Evolutionary conservation across 208 protist genomes (phyloP), one percentile per base, ranked within the genome.

Genomic region (Leishmania guyanensis): DNA sequence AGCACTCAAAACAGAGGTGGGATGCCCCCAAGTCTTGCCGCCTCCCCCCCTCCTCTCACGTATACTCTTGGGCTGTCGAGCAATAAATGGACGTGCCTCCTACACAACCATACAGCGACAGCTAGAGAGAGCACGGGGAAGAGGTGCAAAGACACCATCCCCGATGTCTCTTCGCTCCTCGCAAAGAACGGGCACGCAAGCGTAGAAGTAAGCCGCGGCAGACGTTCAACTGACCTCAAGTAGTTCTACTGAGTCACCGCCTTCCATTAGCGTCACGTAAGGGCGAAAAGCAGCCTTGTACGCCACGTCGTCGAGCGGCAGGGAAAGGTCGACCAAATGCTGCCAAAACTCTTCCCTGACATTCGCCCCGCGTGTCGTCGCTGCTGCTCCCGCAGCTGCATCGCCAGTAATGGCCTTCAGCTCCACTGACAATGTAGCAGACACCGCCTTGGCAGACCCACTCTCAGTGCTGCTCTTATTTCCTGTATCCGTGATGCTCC

Each of bases 261-360:
- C 60, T 72, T 93, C 90, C 81, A 95, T 84, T 39, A 95, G 76
- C 33, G 92, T 93, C 20, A 92, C 89, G 69, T 95, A 89, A 54
- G 90, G 90, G 29, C 84, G 75, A 80, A 95, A 95, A 17, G 86
- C 58, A 20, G 79, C 65, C 29, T 79, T 65, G 39, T n/a, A 14
- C 58, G 77, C 69, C n/a, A 79, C 48, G 2, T 54, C 56, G 71
- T 85, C 77, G 60, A 87, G 53, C 33, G 78, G 66, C 54, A 91
- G 64, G 2, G 79, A 50, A 39, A 81, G 65, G 22, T 88, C 80
- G 22, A 72, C 62, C 17, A 89, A 75, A 64, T 83, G 82, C 64
- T 84, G 64, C 89, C 89, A 92, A 69, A 72, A 26, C 51, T 51
- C 56, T 6, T 86, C 22, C 22, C 77, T 70, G 0, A 2, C 39